Evolutionary conservation across 169 alveolate genomes (phyloP).

Genomic region (Theileria orientalis): DNA sequence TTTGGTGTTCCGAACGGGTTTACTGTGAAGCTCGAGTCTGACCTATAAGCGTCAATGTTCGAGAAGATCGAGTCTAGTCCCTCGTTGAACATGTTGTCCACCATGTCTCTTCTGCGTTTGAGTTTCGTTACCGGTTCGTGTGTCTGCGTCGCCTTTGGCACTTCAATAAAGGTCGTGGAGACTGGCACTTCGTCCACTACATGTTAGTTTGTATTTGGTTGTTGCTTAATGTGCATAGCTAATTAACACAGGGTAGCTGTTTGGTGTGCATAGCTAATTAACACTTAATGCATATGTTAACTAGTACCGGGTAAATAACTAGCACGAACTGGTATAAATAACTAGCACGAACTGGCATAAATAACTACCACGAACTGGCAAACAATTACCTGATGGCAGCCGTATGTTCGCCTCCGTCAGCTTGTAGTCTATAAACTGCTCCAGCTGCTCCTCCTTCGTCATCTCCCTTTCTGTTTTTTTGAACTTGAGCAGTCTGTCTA

Average conservation of each 20-base stretch:
- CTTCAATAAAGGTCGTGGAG: background rate
- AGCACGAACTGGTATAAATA: background rate
- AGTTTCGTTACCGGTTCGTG: background rate
- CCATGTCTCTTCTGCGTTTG: conserved; percentile 14
- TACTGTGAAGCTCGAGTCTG: background rate
- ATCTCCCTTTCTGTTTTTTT: background rate
- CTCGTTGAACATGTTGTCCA: conserved; percentile 6
- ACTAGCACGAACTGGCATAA: background rate
- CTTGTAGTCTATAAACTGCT: conserved; percentile 33
- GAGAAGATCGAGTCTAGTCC: conserved; percentile 23
- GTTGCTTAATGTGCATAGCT: background rate
- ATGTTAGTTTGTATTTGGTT: background rate
- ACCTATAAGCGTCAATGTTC: background rate
- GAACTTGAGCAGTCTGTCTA: conserved; percentile 30
- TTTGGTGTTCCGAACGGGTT: conserved; percentile 6
- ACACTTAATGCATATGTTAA: too few species aligned
- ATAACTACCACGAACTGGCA: background rate
- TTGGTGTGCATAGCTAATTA: background rate
- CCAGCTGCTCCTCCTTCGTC: conserved; percentile 37
- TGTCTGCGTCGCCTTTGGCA: background rate
- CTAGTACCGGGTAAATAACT: background rate
- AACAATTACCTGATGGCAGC: background rate
- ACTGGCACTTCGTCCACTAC: background rate
- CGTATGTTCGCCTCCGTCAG: conserved; percentile 2
- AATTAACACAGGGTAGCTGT: background rate